phyloP scores from a whole-genome alignment of 1,139 yeast species.

The Yamadazyma taylorii region DNA sequence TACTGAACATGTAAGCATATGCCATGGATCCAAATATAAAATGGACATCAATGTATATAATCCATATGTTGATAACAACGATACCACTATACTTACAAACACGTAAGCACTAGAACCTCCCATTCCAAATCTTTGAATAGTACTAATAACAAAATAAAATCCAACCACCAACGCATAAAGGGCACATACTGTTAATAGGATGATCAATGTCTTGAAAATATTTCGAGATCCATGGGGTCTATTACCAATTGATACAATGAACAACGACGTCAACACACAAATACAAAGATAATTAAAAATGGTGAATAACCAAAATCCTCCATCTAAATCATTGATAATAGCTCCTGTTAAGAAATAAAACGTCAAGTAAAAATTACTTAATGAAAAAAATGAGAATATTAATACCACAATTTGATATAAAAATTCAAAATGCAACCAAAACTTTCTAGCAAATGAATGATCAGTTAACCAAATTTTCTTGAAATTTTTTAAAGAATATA shows the following conservation, averaged over 20 bases:
- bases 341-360: constrained; percentile 94
- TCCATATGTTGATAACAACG: constrained; percentile 90
- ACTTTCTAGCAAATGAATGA: constrained; percentile 73
- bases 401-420: constrained; percentile 75
- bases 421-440: constrained; percentile 81
- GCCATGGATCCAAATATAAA: constrained; percentile 93
- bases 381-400: constrained; percentile 83
- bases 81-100: constrained; percentile 70
- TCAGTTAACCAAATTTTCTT: constrained; percentile 82
- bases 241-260: constrained; percentile 91
- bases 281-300: constrained; percentile 81
- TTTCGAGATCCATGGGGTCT: constrained; percentile 86
- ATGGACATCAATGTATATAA: constrained; percentile 77
- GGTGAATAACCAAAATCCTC: constrained; percentile 79
- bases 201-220: constrained; percentile 69
- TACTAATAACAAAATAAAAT: constrained; percentile 66
- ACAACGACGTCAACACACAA: constrained; percentile 78
- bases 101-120: constrained; percentile 56
- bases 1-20: constrained; percentile 74
- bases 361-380: constrained; percentile 86
- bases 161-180: constrained; percentile 82
- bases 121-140: constrained; percentile 43
- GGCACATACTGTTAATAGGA: constrained; percentile 74
- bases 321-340: constrained; percentile 45
- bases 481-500: constrained; percentile 80